phyloP scores from a whole-genome alignment of 169 alveolate genomes.

The Plasmodium blacklocki region DNA sequence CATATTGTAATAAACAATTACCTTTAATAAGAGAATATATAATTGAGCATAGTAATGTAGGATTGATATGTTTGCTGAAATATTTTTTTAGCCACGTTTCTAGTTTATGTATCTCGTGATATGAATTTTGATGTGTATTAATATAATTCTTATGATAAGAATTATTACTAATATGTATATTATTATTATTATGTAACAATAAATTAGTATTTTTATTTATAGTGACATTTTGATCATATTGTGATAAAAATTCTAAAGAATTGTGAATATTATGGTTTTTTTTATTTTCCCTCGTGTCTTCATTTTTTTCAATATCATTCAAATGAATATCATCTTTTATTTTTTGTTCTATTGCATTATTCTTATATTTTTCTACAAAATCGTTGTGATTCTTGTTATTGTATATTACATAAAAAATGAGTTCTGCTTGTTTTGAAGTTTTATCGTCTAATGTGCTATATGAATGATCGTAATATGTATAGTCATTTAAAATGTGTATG shows the following conservation, averaged over 20 bases:
- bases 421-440: not conserved
- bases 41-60: constrained; percentile 62
- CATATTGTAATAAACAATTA: constrained; percentile 54
- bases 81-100: constrained; percentile 23
- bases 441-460: not conserved
- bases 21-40: constrained; percentile 73
- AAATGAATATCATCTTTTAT: not conserved
- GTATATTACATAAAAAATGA: constrained; percentile 25
- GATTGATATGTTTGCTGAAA: constrained; percentile 25
- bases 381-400: not conserved
- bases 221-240: too few species aligned
- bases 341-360: not conserved
- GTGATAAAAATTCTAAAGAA: too few species aligned
- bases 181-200: too few species aligned
- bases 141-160: too few species aligned
- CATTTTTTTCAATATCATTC: not conserved
- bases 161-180: not conserved
- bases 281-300: too few species aligned
- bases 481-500: constrained; percentile 16
- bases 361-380: not conserved
- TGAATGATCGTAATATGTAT: not conserved
- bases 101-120: not conserved
- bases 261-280: too few species aligned
- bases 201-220: not conserved
- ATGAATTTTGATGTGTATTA: not conserved